Conservation (phyloP, 331 rosid species). For the Ulmus americana region DNA sequence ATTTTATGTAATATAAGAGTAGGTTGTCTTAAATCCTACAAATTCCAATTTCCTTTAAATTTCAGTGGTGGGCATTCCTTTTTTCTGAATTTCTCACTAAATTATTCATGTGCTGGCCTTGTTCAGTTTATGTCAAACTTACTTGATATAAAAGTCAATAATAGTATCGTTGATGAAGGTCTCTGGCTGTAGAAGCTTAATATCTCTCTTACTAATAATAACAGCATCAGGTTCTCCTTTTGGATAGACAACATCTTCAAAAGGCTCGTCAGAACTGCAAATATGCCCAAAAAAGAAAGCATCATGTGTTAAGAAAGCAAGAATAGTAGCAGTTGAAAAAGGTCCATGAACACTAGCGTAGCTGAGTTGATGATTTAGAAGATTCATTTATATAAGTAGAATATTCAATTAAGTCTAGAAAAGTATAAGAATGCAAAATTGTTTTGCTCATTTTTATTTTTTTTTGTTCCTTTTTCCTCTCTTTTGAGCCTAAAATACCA, state of each 20-base stretch:
- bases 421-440: too few relatives aligned
- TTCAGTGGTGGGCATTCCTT: not conserved
- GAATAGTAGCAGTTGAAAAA: not conserved
- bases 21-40: not conserved
- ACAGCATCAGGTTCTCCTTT: slow-evolving; percentile 94
- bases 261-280: slow-evolving; percentile 60
- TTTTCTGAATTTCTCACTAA: not conserved
- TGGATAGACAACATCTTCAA: slow-evolving; percentile 76
- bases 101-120: not conserved
- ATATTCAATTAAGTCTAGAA: too few relatives aligned
- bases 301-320: not conserved
- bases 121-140: slow-evolving; percentile 31
- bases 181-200: slow-evolving; percentile 76
- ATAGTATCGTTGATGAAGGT: slow-evolving; percentile 79
- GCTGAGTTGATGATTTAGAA: too few relatives aligned
- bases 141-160: slow-evolving; percentile 82
- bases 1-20: too few relatives aligned
- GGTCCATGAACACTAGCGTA: too few relatives aligned
- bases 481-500: too few relatives aligned
- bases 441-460: too few relatives aligned
- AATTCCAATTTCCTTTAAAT: not conserved
- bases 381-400: too few relatives aligned
- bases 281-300: slow-evolving; percentile 15
- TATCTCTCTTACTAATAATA: slow-evolving; percentile 64
- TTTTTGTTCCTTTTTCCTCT: too few relatives aligned